Evolutionary conservation across 2,329 filamentous ascomycete genomes (phyloP), one percentile per base, ranked within the genome.

Genomic region (Xylaria sp.): DNA sequence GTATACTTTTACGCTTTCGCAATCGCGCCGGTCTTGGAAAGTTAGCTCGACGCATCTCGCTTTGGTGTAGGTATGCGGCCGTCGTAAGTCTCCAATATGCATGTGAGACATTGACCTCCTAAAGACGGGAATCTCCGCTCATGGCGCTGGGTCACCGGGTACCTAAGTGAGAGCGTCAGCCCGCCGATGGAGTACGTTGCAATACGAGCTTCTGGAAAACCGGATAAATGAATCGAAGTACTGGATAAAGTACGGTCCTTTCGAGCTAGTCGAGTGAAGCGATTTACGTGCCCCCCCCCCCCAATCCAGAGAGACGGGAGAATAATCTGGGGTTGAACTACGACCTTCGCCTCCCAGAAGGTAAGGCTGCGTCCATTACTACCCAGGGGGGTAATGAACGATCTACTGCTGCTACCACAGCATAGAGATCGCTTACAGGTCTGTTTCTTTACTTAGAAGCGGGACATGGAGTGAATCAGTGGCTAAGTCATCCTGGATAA

Each of bases 381-480:
- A 68, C 63, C 48, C 60, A 58, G 63, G 45, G 57, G 64, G 56
- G 61, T 59, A 64, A 55, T 67, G 67, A 60, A 62, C 63, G 64
- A 70, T 63, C 68, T 63, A 63, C 64, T 58, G 58, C 61, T 64
- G 57, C 64, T 60, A 66, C 67, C 60, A 65, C 60, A 56, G 65
- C 39, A 53, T 60, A 60, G 39, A 61, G 60, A 69, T 69, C 67
- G 63, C 63, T 69, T 63, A 69, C 59, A 48, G 60, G 50, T 32
- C 45, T 64, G 69, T 66, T 69, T 64, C 69, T 71, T 71, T 64
- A 71, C 70, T 72, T 70, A 68, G 68, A 70, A 72, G 65, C 68
- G 63, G 63, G 66, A 68, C 36, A 46, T 34, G 20, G 46, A 59
- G 59, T 58, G 46, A 56, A 34, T 32, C 32, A 41, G 67, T 63